Percentiles rank a stretch among this genome's conserved stretches.
phyloP scores from a whole-genome alignment of 352 stramenopile species.

The Discostella stelligera region DNA sequence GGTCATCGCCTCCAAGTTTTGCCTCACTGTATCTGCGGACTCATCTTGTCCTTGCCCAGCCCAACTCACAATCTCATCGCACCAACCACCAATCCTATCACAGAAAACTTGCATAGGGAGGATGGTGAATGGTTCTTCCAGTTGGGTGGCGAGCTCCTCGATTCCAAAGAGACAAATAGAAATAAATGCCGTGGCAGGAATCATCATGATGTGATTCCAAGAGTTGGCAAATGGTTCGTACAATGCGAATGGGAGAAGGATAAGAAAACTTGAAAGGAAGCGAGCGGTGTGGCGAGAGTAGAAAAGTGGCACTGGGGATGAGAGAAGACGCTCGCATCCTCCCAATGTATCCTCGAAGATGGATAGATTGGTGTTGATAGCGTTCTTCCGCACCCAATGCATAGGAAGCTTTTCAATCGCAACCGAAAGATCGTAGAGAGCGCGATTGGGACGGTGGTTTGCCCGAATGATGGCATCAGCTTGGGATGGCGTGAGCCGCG shows the following conservation, averaged over 20 bases:
- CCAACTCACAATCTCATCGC: constrained; percentile 62
- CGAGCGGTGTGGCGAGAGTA: constrained; percentile 78
- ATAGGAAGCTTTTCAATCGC: constrained; percentile 77
- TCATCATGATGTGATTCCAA: constrained; percentile 60
- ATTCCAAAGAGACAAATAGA: constrained; percentile 80
- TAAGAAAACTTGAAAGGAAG: constrained; percentile 72
- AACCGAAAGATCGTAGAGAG: constrained; percentile 65
- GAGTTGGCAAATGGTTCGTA: constrained; percentile 68
- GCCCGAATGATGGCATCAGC: constrained; percentile 61
- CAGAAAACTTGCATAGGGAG: constrained; percentile 71
- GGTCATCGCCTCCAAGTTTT: constrained; percentile 17
- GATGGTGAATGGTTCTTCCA: constrained; percentile 79
- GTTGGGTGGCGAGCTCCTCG: constrained; percentile 76
- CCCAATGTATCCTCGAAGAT: constrained; percentile 79
- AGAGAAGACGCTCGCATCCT: constrained; percentile 62
- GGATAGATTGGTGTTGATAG: constrained; percentile 71
- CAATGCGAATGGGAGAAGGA: constrained; percentile 71
- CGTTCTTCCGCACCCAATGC: constrained; percentile 76
- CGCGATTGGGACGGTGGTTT: constrained; percentile 66
- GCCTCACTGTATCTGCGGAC: neutral
- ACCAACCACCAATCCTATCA: constrained; percentile 54
- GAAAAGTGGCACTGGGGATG: constrained; percentile 78
- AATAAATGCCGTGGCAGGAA: constrained; percentile 64
- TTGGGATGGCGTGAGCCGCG: constrained; percentile 47
- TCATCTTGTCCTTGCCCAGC: constrained; percentile 39